Conservation (phyloP, 148 eudicot species). For the Vaccinium myrtillus region DNA sequence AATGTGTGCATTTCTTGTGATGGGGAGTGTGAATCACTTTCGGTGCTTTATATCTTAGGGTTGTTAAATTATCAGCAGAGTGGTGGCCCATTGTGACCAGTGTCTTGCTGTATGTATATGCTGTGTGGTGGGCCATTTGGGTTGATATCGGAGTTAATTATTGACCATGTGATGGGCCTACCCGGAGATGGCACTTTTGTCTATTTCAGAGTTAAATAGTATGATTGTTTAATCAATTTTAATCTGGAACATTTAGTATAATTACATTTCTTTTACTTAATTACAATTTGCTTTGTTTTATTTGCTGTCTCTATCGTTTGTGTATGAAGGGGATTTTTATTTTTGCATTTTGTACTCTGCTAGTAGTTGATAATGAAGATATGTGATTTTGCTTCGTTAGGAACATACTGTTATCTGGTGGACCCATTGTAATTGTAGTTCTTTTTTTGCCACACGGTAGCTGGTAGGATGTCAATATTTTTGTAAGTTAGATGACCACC, state of each 20-base stretch:
- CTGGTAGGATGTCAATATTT: too few species aligned
- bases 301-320: neutral
- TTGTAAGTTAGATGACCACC: too few species aligned
- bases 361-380: neutral
- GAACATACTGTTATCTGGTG: neutral
- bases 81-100: neutral
- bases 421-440: neutral
- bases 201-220: conserved; percentile 1
- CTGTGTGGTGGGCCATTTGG: neutral
- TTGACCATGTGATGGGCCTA: neutral
- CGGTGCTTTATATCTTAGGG: neutral
- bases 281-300: neutral
- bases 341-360: neutral
- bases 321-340: neutral
- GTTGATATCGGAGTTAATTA: neutral
- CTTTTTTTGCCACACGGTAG: too few species aligned
- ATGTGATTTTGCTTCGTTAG: neutral
- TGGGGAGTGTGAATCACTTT: neutral
- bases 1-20: neutral
- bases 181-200: neutral
- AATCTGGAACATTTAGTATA: neutral
- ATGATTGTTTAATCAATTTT: neutral
- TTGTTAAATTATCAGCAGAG: neutral
- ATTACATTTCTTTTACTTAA: neutral
- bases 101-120: neutral